Conservation (phyloP, 179 eudicot species). For the Silene vulgaris region DNA sequence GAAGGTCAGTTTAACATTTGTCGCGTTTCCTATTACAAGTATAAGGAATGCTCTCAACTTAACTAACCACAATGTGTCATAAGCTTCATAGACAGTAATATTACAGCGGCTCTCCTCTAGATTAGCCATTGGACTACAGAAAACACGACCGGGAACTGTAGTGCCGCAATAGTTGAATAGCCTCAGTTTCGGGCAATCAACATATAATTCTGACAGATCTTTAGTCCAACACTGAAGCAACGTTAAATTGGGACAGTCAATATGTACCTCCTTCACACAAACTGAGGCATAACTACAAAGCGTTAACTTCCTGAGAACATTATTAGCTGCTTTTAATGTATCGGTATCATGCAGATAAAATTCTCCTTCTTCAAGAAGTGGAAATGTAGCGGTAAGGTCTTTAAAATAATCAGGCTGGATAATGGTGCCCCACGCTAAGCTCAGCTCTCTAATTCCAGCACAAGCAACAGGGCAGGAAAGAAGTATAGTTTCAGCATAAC, state of each 20-base stretch:
- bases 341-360: not conserved
- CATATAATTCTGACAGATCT: not conserved
- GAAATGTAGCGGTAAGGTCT: not conserved
- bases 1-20: not conserved
- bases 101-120: not conserved
- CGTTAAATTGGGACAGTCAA: not conserved
- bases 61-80: not conserved
- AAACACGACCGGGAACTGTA: not conserved
- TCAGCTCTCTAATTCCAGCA: not conserved
- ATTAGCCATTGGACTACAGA: not conserved
- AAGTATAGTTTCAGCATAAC: not conserved
- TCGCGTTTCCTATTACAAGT: not conserved
- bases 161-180: not conserved
- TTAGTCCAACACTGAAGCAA: not conserved
- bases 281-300: not conserved
- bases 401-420: not conserved
- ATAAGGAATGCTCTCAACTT: not conserved
- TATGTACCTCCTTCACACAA: not conserved
- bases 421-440: not conserved
- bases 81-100: not conserved
- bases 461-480: not conserved
- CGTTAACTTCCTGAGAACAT: not conserved
- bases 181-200: too few relatives aligned
- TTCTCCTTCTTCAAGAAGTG: too few relatives aligned
- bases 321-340: slow-evolving; percentile 1